phyloP scores from a whole-genome alignment of 257 asterid species.

The Gentiana straminea region DNA sequence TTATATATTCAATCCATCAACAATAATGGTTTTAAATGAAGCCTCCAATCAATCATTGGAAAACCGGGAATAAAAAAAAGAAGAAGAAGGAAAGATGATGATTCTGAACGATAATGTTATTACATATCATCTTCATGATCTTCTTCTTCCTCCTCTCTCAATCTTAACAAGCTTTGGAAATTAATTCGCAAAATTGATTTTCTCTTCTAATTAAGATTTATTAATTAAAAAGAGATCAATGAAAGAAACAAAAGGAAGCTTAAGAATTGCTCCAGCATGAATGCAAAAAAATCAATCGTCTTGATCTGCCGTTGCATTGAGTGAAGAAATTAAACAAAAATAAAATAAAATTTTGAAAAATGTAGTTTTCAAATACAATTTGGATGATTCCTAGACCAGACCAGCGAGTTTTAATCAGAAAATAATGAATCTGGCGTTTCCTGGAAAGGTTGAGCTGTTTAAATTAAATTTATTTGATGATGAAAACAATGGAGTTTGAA shows the following conservation, averaged over 20 bases:
- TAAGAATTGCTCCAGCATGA: no score
- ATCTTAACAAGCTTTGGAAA: not conserved
- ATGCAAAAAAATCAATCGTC: no score
- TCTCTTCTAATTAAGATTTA: not conserved
- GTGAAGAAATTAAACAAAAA: slow-evolving; percentile 14
- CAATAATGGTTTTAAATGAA: not conserved
- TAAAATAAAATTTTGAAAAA: slow-evolving; percentile 26
- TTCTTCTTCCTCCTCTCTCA: not conserved
- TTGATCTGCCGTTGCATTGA: slow-evolving; percentile 4
- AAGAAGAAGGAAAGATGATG: no score
- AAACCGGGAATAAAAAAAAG: not conserved
- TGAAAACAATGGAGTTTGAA: slow-evolving; percentile 13
- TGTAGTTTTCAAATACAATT: slow-evolving; percentile 1
- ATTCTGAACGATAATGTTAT: not conserved
- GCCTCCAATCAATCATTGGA: slow-evolving; percentile 6
- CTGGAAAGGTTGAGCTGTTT: slow-evolving; percentile 35
- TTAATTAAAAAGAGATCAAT: not conserved
- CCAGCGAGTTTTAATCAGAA: no score
- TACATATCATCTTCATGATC: no score
- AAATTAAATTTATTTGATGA: slow-evolving; percentile 28
- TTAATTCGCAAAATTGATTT: not conserved
- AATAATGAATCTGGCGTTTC: no score
- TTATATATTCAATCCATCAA: slow-evolving; percentile 42
- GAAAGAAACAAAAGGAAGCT: no score
- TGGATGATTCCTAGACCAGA: not conserved